phyloP scores from a whole-genome alignment of 192 early-diverging fungal genomes.

The Polychytrium aggregatum region DNA sequence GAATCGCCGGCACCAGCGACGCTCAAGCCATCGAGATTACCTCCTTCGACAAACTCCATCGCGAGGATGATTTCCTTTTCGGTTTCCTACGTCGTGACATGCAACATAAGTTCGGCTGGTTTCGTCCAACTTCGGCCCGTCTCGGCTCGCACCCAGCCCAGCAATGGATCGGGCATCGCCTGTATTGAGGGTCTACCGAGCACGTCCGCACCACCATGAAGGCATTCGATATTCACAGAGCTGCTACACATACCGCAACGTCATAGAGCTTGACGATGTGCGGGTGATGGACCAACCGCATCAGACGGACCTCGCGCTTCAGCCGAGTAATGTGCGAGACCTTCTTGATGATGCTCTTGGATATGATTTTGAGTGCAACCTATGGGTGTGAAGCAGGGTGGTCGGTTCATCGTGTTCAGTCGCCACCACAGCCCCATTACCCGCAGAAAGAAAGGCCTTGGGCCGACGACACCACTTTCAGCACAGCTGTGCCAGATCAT shows the following conservation, averaged over 20 bases:
- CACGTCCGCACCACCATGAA: conserved; percentile 61
- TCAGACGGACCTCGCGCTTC: conserved; percentile 47
- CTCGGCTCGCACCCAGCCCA: too few species aligned
- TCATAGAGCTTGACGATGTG: conserved; percentile 80
- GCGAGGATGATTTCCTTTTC: conserved; percentile 78
- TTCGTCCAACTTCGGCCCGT: too few species aligned
- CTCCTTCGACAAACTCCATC: conserved; percentile 84
- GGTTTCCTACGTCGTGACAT: conserved; percentile 81
- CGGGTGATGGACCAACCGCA: conserved; percentile 49
- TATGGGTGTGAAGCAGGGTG: conserved; percentile 11
- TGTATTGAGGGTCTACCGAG: background rate
- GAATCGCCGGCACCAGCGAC: background rate
- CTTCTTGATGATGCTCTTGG: conserved; percentile 40
- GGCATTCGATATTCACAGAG: conserved; percentile 67
- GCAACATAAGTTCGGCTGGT: too few species aligned
- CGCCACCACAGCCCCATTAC: too few species aligned
- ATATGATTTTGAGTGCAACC: conserved; percentile 47
- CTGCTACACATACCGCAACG: conserved; percentile 68
- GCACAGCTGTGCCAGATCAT: too few species aligned
- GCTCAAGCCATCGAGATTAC: too few species aligned
- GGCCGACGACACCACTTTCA: too few species aligned
- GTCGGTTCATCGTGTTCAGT: too few species aligned
- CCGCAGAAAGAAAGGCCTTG: too few species aligned
- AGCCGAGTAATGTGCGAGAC: conserved; percentile 34
- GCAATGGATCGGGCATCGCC: too few species aligned